phyloP scores from a whole-genome alignment of 2,329 filamentous ascomycete genomes.

The Didymella lethalis region DNA sequence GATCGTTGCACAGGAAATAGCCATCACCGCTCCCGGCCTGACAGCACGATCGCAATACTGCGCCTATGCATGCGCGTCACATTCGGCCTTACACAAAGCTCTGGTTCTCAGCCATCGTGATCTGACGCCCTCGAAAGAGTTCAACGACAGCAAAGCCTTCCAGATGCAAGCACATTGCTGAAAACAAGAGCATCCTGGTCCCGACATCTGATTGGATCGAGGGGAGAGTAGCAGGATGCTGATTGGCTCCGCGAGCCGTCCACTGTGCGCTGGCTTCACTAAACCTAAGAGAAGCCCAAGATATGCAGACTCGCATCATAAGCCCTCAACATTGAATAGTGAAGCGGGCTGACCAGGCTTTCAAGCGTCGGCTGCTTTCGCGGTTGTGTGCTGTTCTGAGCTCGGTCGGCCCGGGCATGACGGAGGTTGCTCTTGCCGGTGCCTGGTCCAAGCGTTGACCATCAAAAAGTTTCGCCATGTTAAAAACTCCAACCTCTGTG shows the following conservation, averaged over 20 bases:
- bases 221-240: conserved; percentile 4
- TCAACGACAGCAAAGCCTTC: not conserved
- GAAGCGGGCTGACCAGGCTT: conserved; percentile 36
- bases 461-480: conserved; percentile 37
- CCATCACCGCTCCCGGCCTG: conserved; percentile 9
- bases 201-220: conserved; percentile 2
- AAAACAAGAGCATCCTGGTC: conserved; percentile 1
- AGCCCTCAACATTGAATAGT: conserved; percentile 24
- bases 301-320: conserved; percentile 39
- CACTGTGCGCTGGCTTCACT: conserved; percentile 45
- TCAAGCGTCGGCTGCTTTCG: conserved; percentile 1
- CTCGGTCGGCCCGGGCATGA: conserved; percentile 17
- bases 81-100: conserved; percentile 15
- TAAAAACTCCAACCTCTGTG: conserved; percentile 36
- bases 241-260: conserved; percentile 33
- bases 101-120: conserved; percentile 5
- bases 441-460: conserved; percentile 26
- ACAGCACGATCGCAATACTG: conserved; percentile 15
- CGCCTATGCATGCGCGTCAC: conserved; percentile 21
- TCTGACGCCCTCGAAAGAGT: not conserved
- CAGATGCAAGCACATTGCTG: conserved; percentile 7
- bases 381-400: not conserved
- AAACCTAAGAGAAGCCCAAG: conserved; percentile 21
- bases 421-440: conserved; percentile 27
- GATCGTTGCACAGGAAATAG: conserved; percentile 37